Evolutionary conservation across 176 grass and related monocot genomes (phyloP), one percentile per base, ranked within the genome.

Genomic region (sorghum (Sorghum bicolor)): DNA sequence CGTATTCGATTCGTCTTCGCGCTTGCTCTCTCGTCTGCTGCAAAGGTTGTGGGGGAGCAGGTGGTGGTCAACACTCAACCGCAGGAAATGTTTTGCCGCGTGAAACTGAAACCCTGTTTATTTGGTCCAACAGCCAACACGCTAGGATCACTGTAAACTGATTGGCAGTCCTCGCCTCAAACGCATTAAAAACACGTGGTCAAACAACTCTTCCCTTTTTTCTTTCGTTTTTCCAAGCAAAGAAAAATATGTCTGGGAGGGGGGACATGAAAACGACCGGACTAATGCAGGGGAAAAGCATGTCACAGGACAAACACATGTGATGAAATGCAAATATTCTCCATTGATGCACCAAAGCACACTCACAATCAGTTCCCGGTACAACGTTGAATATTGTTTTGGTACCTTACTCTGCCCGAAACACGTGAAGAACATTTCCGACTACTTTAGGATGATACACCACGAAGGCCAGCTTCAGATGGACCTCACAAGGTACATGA

Each of bases 61-160:
- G 65, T 66, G 83, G 55, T 55, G 88, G 88, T 86, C 88, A 86
- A n/a, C n/a, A n/a, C n/a, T n/a, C n/a, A n/a, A 82, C 83, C 64
- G 64, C 72, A 90, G 57, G 78, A 71, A 86, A 61, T 81, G 65
- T 82, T 72, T 76, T 64, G 61, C 80, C 85, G 80, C 89, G 70
- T 91, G 69, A 19, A 75, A 75, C 52, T 8, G 20, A 57, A 57
- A 20, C 69, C 10, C n/a, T 3, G 61, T 64, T 86, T 78, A 85
- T 85, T 80, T 69, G 72, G 79, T 62, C 72, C 79, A 87, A 75
- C 52, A 19, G 64, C 52, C 64, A 31, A 17, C 58, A 70, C 22
- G 57, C 6, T 22, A 20, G 41, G 55, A 79, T 12, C 14, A 33
- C 53, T 17, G 10, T 36, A 26, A 66, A 19, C 52, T 65, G 62